Conservation (phyloP, 2,329 filamentous ascomycete genomes). For the Colletotrichum incanum region DNA sequence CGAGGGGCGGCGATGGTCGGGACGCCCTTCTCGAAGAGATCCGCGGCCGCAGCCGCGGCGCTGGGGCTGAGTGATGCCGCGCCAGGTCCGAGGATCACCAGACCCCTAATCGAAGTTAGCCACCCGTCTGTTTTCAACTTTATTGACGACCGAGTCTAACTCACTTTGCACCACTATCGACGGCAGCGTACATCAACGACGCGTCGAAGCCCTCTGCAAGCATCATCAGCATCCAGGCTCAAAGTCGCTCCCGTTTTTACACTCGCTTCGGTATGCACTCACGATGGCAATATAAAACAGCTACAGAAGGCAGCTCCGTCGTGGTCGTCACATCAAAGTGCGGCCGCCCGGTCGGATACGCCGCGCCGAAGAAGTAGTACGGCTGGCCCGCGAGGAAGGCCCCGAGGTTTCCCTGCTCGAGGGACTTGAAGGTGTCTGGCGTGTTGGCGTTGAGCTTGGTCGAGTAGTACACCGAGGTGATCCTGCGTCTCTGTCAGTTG, state of each 20-base stretch:
- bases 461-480: slow-evolving; percentile 66
- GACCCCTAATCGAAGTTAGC: slow-evolving; percentile 43
- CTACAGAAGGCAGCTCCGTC: slow-evolving; percentile 60
- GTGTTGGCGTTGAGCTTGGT: slow-evolving; percentile 70
- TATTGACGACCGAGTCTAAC: not conserved
- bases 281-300: slow-evolving; percentile 63
- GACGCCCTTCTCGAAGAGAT: slow-evolving; percentile 49
- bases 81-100: slow-evolving; percentile 53
- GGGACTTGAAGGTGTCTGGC: slow-evolving; percentile 67
- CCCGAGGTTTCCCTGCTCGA: slow-evolving; percentile 65
- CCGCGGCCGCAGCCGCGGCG: slow-evolving; percentile 48
- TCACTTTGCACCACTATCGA: slow-evolving; percentile 52
- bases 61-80: slow-evolving; percentile 49
- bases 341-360: slow-evolving; percentile 58
- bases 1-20: slow-evolving; percentile 50
- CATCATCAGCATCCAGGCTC: not conserved
- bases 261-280: slow-evolving; percentile 27
- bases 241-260: not conserved
- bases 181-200: slow-evolving; percentile 51
- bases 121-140: not conserved
- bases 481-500: slow-evolving; percentile 42
- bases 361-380: slow-evolving; percentile 67
- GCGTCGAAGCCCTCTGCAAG: slow-evolving; percentile 52
- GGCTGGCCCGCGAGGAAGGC: slow-evolving; percentile 67
- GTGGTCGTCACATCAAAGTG: slow-evolving; percentile 53